A percentile compares a stretch with the other conserved stretches of the same genome.
Evolutionary conservation across 768 basidiomycete species (phyloP).

Genomic region (Boletus subcaerulescens): DNA sequence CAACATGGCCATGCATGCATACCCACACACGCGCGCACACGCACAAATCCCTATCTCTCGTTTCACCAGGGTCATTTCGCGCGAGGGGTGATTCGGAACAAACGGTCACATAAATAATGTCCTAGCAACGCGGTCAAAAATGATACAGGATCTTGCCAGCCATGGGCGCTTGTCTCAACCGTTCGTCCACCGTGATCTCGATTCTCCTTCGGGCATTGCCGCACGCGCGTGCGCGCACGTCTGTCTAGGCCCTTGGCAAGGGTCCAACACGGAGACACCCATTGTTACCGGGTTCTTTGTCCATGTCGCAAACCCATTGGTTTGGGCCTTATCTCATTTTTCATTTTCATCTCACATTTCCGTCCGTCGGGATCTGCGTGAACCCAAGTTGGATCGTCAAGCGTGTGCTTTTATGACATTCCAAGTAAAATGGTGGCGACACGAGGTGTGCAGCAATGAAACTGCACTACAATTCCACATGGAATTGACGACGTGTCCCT

Average conservation of each 20-base stretch:
- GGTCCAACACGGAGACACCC: not conserved
- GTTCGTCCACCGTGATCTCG: no score
- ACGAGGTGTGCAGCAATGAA: not conserved
- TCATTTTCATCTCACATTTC: not conserved
- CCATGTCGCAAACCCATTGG: not conserved
- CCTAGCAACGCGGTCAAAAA: not conserved
- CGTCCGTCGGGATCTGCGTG: constrained; percentile 1
- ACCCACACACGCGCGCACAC: no score
- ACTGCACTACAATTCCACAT: not conserved
- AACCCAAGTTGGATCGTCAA: not conserved
- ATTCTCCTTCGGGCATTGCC: not conserved
- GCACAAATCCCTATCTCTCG: not conserved
- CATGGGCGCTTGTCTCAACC: no score
- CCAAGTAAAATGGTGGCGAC: not conserved
- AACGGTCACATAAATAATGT: not conserved
- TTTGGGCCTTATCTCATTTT: not conserved
- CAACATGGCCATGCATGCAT: not conserved
- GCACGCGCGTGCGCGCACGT: not conserved
- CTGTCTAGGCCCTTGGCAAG: not conserved
- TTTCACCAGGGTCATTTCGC: not conserved
- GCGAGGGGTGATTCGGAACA: constrained; percentile 3
- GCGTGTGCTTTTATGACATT: not conserved
- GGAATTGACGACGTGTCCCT: no score
- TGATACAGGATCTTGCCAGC: not conserved
- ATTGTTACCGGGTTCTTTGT: not conserved